phyloP scores from a whole-genome alignment of 2,329 filamentous ascomycete species.

The Metarhizium humberi region DNA sequence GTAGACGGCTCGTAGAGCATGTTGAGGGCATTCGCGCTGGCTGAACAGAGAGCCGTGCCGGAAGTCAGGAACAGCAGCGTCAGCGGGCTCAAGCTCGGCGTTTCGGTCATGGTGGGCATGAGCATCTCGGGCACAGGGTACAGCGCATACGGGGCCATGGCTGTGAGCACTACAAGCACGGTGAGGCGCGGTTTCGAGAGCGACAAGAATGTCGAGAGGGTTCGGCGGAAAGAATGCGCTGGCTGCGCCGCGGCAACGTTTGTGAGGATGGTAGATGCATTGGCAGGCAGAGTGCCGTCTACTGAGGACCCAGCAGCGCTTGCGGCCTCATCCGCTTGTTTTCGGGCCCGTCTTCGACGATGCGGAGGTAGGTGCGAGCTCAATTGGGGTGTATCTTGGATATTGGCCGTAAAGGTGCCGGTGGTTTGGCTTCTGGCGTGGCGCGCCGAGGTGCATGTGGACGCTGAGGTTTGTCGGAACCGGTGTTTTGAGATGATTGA shows the following conservation, averaged over 20 bases:
- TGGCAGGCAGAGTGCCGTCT: conserved; percentile 30
- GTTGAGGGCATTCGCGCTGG: conserved; percentile 87
- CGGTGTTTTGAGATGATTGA: conserved; percentile 19
- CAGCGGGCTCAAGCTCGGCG: conserved; percentile 78
- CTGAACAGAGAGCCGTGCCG: conserved; percentile 81
- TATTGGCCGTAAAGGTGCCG: conserved; percentile 9
- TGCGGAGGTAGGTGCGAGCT: conserved; percentile 22
- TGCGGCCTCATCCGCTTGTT: conserved; percentile 10
- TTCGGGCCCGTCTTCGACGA: conserved; percentile 23
- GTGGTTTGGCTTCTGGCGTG: neutral
- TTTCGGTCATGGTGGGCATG: conserved; percentile 51
- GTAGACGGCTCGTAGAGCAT: conserved; percentile 92
- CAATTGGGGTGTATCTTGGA: conserved; percentile 12
- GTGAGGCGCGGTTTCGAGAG: conserved; percentile 93
- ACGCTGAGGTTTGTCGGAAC: conserved; percentile 18
- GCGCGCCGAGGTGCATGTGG: conserved; percentile 12
- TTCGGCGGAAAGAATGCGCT: conserved; percentile 48
- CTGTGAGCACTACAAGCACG: conserved; percentile 81
- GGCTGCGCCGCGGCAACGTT: conserved; percentile 40
- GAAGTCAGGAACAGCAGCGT: conserved; percentile 87
- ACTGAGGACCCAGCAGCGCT: conserved; percentile 1
- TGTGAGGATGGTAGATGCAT: conserved; percentile 48
- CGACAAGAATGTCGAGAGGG: conserved; percentile 72
- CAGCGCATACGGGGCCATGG: conserved; percentile 83
- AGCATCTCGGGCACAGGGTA: conserved; percentile 89